phyloP scores from a whole-genome alignment of 2,329 filamentous ascomycete genomes.

The Aspergillus costaricaensis region DNA sequence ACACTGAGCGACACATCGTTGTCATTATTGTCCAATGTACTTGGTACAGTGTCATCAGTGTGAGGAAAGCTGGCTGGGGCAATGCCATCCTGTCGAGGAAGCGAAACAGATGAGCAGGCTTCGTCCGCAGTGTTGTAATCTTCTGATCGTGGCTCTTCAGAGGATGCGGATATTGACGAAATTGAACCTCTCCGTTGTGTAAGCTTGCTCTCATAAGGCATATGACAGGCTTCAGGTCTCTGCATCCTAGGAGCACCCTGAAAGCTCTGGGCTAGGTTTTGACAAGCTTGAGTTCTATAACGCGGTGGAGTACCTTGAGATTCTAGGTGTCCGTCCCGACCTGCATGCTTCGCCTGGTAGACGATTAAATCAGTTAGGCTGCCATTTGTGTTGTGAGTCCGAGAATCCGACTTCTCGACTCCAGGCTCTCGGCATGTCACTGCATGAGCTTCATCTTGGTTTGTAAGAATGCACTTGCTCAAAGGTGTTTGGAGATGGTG shows the following conservation, averaged over 20 bases:
- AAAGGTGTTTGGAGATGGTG: background rate
- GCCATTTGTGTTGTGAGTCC: background rate
- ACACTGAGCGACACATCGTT: background rate
- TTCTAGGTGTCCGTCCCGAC: background rate
- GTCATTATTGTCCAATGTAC: background rate
- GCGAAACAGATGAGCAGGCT: slow-evolving; percentile 19
- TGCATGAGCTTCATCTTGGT: too few species aligned
- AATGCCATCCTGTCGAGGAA: slow-evolving; percentile 12
- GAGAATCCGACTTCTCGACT: background rate
- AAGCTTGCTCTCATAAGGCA: background rate
- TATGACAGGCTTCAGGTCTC: background rate
- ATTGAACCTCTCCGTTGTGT: slow-evolving; percentile 9
- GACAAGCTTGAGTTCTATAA: background rate
- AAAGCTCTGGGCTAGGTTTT: background rate
- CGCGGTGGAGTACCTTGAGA: background rate
- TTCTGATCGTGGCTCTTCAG: slow-evolving; percentile 26
- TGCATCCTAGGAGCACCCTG: background rate
- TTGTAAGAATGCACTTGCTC: too few species aligned
- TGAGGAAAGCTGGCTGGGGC: background rate
- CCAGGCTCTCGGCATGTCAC: too few species aligned
- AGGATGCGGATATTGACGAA: slow-evolving; percentile 19
- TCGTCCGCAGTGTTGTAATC: slow-evolving; percentile 39
- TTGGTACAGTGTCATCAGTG: background rate
- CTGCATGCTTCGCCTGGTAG: background rate
- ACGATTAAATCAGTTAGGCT: background rate